phyloP scores from a whole-genome alignment of 495 filamentous ascomycete genomes.

The Penicillium odoratum region DNA sequence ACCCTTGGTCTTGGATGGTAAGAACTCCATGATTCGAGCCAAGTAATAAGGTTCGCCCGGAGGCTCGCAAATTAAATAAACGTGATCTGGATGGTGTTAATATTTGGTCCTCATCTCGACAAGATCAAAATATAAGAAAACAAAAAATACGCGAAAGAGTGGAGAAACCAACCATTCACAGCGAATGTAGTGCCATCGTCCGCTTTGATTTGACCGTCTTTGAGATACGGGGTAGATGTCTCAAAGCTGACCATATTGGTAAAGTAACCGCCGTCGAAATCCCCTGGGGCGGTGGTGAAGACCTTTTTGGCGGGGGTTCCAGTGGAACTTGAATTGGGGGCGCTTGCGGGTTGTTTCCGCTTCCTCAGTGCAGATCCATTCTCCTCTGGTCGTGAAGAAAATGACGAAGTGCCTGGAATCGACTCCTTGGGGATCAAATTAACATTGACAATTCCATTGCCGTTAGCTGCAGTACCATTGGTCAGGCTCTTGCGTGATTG shows the following conservation, averaged over 20 bases:
- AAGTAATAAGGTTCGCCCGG: slow-evolving; percentile 98
- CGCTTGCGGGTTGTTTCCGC: slow-evolving; percentile 71
- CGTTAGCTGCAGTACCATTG: slow-evolving; percentile 35
- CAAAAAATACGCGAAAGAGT: slow-evolving; percentile 4
- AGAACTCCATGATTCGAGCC: slow-evolving; percentile 95
- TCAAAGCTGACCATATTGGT: slow-evolving; percentile 90
- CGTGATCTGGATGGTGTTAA: slow-evolving; percentile 68
- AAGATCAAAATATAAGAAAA: neutral
- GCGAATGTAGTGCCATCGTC: slow-evolving; percentile 86
- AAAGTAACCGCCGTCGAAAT: slow-evolving; percentile 39
- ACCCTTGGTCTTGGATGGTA: slow-evolving; percentile 73
- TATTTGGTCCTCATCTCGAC: slow-evolving; percentile 6
- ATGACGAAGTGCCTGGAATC: slow-evolving; percentile 65
- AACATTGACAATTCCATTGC: slow-evolving; percentile 16
- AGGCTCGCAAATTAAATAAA: slow-evolving; percentile 96
- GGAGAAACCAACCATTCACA: slow-evolving; percentile 74
- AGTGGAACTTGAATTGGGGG: slow-evolving; percentile 35
- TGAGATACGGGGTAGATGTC: slow-evolving; percentile 62
- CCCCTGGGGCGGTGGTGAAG: slow-evolving; percentile 48
- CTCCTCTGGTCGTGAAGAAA: slow-evolving; percentile 52
- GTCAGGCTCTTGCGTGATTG: slow-evolving; percentile 45
- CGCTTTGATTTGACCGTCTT: slow-evolving; percentile 76
- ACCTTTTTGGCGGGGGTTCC: slow-evolving; percentile 41
- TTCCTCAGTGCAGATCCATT: slow-evolving; percentile 59
- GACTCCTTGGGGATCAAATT: slow-evolving; percentile 43